These are phyloP conservation scores for Coniochaeta sp. DNA, from an alignment of 2,329 filamentous ascomycete genomes.

Conservation along the genomic window DNA sequence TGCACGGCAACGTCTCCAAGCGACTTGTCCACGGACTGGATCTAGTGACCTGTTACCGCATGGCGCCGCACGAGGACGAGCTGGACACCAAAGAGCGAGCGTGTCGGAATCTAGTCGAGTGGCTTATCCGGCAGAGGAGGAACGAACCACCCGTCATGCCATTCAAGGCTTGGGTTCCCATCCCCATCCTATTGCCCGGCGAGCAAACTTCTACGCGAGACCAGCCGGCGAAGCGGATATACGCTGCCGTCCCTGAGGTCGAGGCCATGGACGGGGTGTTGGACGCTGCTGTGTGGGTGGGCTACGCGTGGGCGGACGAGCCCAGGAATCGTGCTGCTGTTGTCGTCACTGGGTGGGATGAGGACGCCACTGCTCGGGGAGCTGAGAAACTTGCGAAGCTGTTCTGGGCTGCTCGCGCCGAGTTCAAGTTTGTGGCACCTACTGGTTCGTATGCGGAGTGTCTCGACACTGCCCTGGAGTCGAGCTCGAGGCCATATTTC, in stretches of 20 bases:
- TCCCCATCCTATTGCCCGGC: slow-evolving; percentile 44
- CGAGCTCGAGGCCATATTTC: slow-evolving; percentile 37
- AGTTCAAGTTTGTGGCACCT: slow-evolving; percentile 45
- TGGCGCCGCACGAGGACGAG: slow-evolving; percentile 43
- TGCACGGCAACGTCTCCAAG: slow-evolving; percentile 47
- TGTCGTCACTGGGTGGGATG: slow-evolving; percentile 44
- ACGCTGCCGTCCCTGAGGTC: slow-evolving; percentile 36
- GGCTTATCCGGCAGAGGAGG: slow-evolving; percentile 20
- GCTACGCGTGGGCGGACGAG: slow-evolving; percentile 50
- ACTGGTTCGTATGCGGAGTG: slow-evolving; percentile 40
- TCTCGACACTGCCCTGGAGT: slow-evolving; percentile 34
- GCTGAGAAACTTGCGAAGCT: slow-evolving; percentile 36
- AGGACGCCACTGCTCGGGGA: slow-evolving; percentile 25
- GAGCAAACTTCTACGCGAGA: slow-evolving; percentile 48
- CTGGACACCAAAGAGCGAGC: slow-evolving; percentile 43
- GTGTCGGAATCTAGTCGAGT: slow-evolving; percentile 37
- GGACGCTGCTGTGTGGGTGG: slow-evolving; percentile 48
- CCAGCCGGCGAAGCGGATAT: slow-evolving; percentile 44
- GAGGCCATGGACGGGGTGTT: slow-evolving; percentile 33
- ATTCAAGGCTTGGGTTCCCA: slow-evolving; percentile 43
- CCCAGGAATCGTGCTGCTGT: slow-evolving; percentile 42
- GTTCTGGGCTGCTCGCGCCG: slow-evolving; percentile 39
- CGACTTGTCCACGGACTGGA: slow-evolving; percentile 41
- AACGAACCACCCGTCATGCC: slow-evolving; percentile 24
- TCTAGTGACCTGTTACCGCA: slow-evolving; percentile 45